Evolutionary conservation across 2,329 filamentous ascomycete species (phyloP), one percentile per base, ranked within the genome.

Genomic region (Fusarium fracticaudum): DNA sequence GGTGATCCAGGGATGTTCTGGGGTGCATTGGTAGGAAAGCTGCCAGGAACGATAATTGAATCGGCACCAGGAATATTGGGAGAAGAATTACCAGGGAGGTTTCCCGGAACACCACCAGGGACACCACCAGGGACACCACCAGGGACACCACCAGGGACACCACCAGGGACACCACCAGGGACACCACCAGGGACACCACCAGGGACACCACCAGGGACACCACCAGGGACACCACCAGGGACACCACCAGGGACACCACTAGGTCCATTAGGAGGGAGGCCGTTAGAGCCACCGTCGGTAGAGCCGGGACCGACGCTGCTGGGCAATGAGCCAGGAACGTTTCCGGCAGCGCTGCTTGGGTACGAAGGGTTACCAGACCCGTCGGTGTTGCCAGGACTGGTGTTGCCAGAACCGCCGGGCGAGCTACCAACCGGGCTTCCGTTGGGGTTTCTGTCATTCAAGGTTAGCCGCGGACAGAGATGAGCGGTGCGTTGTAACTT

Each of bases 301-400:
- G 59, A 33, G n/a, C 57, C 43, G 29, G 75, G 66, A 9, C 55
- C 63, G 57, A 53, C 38, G 31, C 57, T 62, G 35, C 60, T 66
- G 29, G 76, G 74, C 35, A 77, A 22, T 17, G 62, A 47, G 31
- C 60, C 71, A 61, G 76, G 75, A 54, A 54, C 70, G 35, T 63
- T 69, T 38, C 57, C 75, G 17, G 69, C 75, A 29, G 57, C 43
- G 14, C 58, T 67, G 41, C 48, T 45, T 57, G 64, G 77, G 35
- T 64, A 68, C 20, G 69, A 59, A 44, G 57, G 33, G 47, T 40
- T 72, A 44, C 64, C 69, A 59, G 74, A 67, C 44, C 62, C 72
- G 26, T 71, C 69, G 47, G 68, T 67, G 54, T 69, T 73, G 43
- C 54, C 57, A 51, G 74, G 58, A 51, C 65, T 63, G 33, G 31